Conservation (phyloP, 305 asterid species). For the Fraxinus latifolia region DNA sequence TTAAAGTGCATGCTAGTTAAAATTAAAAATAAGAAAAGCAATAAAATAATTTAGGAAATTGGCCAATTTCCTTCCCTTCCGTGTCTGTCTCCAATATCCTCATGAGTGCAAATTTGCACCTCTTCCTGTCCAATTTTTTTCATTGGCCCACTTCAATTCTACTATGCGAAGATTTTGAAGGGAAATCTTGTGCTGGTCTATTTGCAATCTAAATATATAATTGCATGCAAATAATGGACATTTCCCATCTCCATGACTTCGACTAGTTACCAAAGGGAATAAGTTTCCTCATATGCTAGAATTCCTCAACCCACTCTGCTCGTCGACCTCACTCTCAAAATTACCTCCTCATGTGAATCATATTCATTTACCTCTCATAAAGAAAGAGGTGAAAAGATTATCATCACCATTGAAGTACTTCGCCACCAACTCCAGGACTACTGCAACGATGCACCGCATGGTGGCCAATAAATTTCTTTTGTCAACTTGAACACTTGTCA, state of each 20-base stretch:
- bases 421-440: not conserved
- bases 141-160: not conserved
- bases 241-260: not conserved
- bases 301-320: not conserved
- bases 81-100: not conserved
- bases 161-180: not conserved
- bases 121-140: not conserved
- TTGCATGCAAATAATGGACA: not conserved
- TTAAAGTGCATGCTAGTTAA: not conserved
- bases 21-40: not conserved
- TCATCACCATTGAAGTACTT: not conserved
- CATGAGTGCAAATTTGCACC: not conserved
- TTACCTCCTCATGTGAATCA: not conserved
- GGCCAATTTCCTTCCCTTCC: not conserved
- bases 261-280: not conserved
- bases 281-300: not conserved
- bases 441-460: not conserved
- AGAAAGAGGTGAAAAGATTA: not conserved
- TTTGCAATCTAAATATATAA: not conserved
- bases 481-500: not conserved
- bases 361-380: not conserved
- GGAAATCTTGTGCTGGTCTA: not conserved
- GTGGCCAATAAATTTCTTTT: not conserved
- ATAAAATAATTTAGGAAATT: not conserved
- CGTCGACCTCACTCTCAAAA: not conserved